phyloP scores from a whole-genome alignment of 192 early-diverging fungal genomes.

The Oehlia diaphana region DNA sequence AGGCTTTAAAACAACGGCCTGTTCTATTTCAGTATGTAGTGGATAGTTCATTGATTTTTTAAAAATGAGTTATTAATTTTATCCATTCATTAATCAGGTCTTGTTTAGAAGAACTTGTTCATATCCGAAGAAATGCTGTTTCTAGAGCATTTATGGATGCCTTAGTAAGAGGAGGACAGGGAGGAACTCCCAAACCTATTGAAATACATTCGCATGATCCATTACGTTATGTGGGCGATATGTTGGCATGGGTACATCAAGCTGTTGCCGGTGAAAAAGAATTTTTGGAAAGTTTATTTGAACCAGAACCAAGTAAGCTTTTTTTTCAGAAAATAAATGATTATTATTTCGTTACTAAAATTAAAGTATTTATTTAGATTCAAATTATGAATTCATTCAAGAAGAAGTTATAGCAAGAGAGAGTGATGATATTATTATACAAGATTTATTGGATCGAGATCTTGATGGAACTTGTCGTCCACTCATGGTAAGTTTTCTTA shows the following conservation, averaged over 20 bases:
- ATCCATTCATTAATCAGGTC: slow-evolving; percentile 40
- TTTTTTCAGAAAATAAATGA: neutral
- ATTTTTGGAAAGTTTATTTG: slow-evolving; percentile 78
- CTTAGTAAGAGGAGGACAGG: slow-evolving; percentile 72
- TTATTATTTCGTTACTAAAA: neutral
- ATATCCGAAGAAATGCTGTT: slow-evolving; percentile 66
- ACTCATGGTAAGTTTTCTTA: slow-evolving; percentile 54
- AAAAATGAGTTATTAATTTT: neutral
- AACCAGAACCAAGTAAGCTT: slow-evolving; percentile 30
- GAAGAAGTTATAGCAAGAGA: slow-evolving; percentile 33
- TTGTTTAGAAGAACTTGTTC: slow-evolving; percentile 72
- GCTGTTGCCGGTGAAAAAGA: slow-evolving; percentile 84
- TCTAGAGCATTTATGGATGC: slow-evolving; percentile 72
- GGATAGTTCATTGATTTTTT: neutral
- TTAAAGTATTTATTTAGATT: neutral
- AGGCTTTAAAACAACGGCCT: slow-evolving; percentile 66
- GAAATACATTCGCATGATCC: slow-evolving; percentile 93
- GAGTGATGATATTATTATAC: slow-evolving; percentile 46
- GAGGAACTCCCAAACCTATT: slow-evolving; percentile 81
- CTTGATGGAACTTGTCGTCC: slow-evolving; percentile 74
- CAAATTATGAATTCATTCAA: slow-evolving; percentile 27
- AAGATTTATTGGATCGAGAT: slow-evolving; percentile 63
- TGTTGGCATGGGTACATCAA: slow-evolving; percentile 97
- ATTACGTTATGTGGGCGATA: slow-evolving; percentile 89
- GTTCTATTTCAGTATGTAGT: slow-evolving; percentile 70